A percentile compares a stretch with the other conserved stretches of the same genome.
phyloP scores from a whole-genome alignment of 306 rosid species.

The Castanea mollissima region DNA sequence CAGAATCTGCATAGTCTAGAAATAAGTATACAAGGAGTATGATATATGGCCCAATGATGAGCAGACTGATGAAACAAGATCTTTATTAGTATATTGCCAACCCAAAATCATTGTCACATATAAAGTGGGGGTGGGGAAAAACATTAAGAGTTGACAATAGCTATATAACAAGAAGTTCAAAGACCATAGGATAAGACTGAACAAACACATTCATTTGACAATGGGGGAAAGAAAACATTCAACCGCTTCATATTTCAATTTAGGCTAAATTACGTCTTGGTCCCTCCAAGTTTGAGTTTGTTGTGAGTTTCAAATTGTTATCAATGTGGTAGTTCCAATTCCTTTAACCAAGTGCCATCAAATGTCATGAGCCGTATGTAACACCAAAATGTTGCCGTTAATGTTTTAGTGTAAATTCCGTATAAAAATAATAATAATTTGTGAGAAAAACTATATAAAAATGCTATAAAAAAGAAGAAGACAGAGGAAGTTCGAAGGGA shows the following conservation, averaged over 20 bases:
- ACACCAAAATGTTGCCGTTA: too few relatives aligned
- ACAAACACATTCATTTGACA: constrained; percentile 10
- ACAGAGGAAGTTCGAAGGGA: too few relatives aligned
- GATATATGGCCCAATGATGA: not conserved
- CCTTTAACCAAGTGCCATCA: too few relatives aligned
- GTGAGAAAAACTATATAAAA: too few relatives aligned
- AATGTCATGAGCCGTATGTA: too few relatives aligned
- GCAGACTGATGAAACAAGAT: constrained; percentile 2
- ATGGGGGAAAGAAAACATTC: not conserved
- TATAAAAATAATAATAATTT: too few relatives aligned
- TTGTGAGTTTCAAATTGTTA: too few relatives aligned
- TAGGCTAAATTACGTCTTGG: too few relatives aligned
- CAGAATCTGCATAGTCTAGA: not conserved
- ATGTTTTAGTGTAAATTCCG: too few relatives aligned
- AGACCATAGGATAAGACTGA: constrained; percentile 2
- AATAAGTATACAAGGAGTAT: not conserved
- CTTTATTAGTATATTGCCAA: not conserved
- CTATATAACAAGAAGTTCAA: constrained; percentile 13
- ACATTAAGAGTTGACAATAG: constrained; percentile 12
- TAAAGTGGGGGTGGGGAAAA: constrained; percentile 5
- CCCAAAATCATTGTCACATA: not conserved
- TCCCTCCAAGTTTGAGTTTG: too few relatives aligned
- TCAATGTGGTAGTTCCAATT: too few relatives aligned
- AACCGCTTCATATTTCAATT: not conserved
- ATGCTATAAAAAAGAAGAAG: too few relatives aligned